Evolutionary conservation across 345 rosid genomes (phyloP), one percentile per base, ranked within the genome.

Genomic region (Noccaea caerulescens): DNA sequence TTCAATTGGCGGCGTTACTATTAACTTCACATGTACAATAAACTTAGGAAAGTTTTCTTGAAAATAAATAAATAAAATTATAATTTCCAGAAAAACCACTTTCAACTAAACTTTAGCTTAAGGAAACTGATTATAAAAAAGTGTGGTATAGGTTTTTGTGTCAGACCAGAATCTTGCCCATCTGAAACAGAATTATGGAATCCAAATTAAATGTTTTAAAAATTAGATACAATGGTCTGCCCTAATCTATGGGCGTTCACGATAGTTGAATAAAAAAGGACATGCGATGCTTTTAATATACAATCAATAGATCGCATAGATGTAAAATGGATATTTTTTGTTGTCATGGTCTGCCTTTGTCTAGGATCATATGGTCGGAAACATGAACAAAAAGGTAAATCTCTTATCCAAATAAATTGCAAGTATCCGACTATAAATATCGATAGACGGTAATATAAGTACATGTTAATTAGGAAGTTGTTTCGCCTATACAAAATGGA

Each of bases 281-380:
- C 58, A 41, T 20, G 51, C 12, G 44, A 47, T 16, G 1, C 18
- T 7, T 50, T 58, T 6, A 18, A 23, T 36, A 45, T 30, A 25
- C 46, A 45, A 65, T 13, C 5, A 66, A 20, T 10, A 58, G 50
- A 42, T 58, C 33, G 55, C 10, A 74, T 66, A 58, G 7, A 41
- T 34, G 13, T 58, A 58, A 49, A 73, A 49, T 66, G 30, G 38
- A 20, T 58, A 27, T 50, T 73, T 42, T 42, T 73, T 65, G 66
- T 58, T 61, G 8, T 66, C 41, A 37, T 14, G 13, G 34, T 27
- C 60, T 39, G 32, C 36, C 62, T 42, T 33, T 73, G 53, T 73
- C 66, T 69, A 39, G 53, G 66, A 57, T 73, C 65, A 47, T 61
- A 72, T 43, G 50, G 59, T 18, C 72, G 41, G 49, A 50, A 58